Base-by-base conservation (phyloP, 2,329 filamentous ascomycete species). In the Xylariaceae sp. region DNA sequence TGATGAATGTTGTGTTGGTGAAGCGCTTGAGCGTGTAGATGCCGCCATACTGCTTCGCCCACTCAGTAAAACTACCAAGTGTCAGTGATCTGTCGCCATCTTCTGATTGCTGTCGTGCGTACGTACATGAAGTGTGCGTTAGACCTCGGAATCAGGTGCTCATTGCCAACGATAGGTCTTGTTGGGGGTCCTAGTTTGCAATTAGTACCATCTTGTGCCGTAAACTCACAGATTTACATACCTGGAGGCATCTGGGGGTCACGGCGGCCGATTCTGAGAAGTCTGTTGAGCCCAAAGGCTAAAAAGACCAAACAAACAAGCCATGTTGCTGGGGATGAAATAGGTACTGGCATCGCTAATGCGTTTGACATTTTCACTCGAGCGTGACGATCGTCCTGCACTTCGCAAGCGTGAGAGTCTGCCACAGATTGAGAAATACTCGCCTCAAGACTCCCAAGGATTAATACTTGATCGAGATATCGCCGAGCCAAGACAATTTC, bases 11-110 rank as follows among this genome's bases (percentile, higher is more conserved):
- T 13, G 36, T 43, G 24, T 43, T 43, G 9, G 19, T 43, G 28
- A 43, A 43, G 4, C 41, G 41, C 17, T 43, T 43, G 24, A 43
- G 37, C 9, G 36, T 43, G 32, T 39, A 43, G 22, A 43, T 43
- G 9, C 41, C 41, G 9, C 41, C 41, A 33, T 39, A 43, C 31
- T 36, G 15, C 33, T 39, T 43, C 3, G 37, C 41, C 41, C 41
- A 43, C n/a, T 43, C 31, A 7, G 41, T 43, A 24, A 43, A 43
- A 13, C 41, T 43, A 28, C 24, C 22, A 26, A n/a, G 6, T 26
- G 22, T 26, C 22, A 26, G 22, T 26, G 6, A 11, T 6, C n/a
- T n/a, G n/a, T n/a, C n/a, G n/a, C n/a, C n/a, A n/a, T 15, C 15
- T 19, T 9, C 19, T 42, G n/a, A n/a, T n/a, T n/a, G n/a, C n/a